Evolutionary conservation across 108 stramenopile species (phyloP).

Genomic region (Schizochytrium sp.): DNA sequence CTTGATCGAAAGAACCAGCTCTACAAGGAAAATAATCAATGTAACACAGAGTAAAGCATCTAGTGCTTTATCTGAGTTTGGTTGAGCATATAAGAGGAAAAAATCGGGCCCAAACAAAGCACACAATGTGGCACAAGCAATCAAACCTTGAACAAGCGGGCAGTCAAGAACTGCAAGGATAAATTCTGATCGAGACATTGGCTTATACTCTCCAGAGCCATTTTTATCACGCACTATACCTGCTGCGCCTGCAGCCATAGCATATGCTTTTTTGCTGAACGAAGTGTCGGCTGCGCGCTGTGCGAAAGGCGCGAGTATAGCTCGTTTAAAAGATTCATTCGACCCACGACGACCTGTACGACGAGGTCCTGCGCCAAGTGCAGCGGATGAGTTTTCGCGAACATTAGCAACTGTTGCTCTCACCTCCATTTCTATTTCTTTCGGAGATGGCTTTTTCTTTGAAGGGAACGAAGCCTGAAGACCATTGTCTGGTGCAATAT

Average conservation of each 20-base stretch:
- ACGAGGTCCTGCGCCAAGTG: no score
- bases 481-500: background rate
- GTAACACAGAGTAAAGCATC: background rate
- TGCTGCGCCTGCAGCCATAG: background rate
- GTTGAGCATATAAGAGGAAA: background rate
- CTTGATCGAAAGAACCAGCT: background rate
- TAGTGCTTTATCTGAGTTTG: background rate
- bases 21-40: background rate
- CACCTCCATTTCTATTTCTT: background rate
- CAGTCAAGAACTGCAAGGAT: background rate
- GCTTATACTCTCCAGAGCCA: background rate
- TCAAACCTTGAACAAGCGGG: background rate
- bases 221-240: background rate
- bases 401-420: background rate
- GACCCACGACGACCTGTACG: no score
- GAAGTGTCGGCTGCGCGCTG: background rate
- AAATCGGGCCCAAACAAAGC: conserved; percentile 44
- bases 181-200: background rate
- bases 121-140: background rate
- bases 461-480: background rate
- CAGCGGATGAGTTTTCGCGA: background rate
- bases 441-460: background rate
- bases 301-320: background rate
- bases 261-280: background rate
- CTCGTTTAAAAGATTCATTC: background rate